These are phyloP conservation scores for Talaromyces albobiverticillius DNA, from an alignment of 2,329 filamentous ascomycete genomes.

Conservation along the genomic window DNA sequence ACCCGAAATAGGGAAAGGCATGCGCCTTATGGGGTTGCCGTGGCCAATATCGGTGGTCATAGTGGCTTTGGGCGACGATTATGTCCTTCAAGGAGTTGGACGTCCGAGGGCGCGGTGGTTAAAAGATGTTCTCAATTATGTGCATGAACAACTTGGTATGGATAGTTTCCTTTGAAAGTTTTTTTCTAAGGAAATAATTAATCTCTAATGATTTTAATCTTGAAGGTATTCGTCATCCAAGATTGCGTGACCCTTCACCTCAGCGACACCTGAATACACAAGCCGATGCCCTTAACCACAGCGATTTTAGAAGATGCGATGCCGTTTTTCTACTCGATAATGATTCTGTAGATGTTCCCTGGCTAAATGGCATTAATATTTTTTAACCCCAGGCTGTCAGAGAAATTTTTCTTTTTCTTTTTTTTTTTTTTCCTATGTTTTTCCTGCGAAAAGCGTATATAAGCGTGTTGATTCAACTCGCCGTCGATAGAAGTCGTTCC, in stretches of 20 bases:
- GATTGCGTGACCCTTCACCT: not conserved
- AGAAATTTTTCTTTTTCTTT: too few relatives aligned
- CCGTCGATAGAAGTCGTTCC: too few relatives aligned
- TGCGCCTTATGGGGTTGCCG: not conserved
- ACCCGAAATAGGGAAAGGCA: not conserved
- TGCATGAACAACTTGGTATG: not conserved
- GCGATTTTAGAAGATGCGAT: too few relatives aligned
- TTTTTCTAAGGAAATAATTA: too few relatives aligned
- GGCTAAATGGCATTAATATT: too few relatives aligned
- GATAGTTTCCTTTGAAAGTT: not conserved
- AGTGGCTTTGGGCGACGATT: not conserved
- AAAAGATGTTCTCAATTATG: not conserved
- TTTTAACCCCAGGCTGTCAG: too few relatives aligned
- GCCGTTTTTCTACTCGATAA: too few relatives aligned
- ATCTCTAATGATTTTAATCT: not conserved
- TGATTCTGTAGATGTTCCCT: too few relatives aligned
- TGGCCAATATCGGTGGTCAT: constrained; percentile 1
- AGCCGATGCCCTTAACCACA: not conserved
- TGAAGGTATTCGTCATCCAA: not conserved
- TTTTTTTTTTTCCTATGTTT: too few relatives aligned
- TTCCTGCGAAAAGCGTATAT: too few relatives aligned
- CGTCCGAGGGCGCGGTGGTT: not conserved
- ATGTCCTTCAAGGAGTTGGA: not conserved
- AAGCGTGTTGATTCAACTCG: too few relatives aligned
- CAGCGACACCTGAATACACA: not conserved